Conservation (phyloP, 1,284 basidiomycete genomes). For the Rhodotorula sp. region DNA sequence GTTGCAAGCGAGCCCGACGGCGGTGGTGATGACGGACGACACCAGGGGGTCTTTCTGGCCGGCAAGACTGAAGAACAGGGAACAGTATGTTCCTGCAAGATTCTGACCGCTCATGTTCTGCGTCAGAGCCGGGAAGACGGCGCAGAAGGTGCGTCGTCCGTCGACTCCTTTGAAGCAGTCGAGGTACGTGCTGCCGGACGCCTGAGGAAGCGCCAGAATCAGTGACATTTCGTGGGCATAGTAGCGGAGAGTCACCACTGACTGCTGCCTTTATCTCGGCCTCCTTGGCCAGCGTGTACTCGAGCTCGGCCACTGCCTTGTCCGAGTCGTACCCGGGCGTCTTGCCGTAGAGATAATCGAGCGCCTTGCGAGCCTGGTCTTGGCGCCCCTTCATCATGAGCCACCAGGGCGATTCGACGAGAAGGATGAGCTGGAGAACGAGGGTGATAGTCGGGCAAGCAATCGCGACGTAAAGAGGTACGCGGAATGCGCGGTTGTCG, state of each 20-base stretch:
- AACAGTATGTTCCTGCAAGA: slow-evolving; percentile 21
- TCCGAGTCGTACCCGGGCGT: slow-evolving; percentile 17
- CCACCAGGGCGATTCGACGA: slow-evolving; percentile 18
- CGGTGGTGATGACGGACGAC: slow-evolving; percentile 29
- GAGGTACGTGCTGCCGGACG: slow-evolving; percentile 1
- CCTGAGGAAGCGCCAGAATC: no score
- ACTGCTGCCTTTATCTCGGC: slow-evolving; percentile 11
- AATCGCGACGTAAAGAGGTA: slow-evolving; percentile 39
- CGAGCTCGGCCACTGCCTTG: slow-evolving; percentile 17
- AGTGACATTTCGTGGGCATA: no score
- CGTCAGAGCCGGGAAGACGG: slow-evolving; percentile 35
- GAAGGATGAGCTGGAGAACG: slow-evolving; percentile 22
- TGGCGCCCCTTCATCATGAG: slow-evolving; percentile 1
- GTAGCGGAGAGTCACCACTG: no score
- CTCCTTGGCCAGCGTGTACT: slow-evolving; percentile 38
- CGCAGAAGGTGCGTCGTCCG: slow-evolving; percentile 16
- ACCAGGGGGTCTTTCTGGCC: slow-evolving; percentile 30
- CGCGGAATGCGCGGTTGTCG: slow-evolving; percentile 8
- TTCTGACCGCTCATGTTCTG: slow-evolving; percentile 37
- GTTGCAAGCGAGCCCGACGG: slow-evolving; percentile 30
- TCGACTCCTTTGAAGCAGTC: slow-evolving; percentile 3
- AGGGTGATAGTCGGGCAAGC: slow-evolving; percentile 33
- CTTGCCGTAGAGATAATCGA: neutral
- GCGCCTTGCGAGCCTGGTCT: slow-evolving; percentile 2
- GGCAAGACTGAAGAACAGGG: slow-evolving; percentile 38